Evolutionary conservation across 2,329 filamentous ascomycete genomes (phyloP), one percentile per base, ranked within the genome.

Genomic region (Madurella fahalii): DNA sequence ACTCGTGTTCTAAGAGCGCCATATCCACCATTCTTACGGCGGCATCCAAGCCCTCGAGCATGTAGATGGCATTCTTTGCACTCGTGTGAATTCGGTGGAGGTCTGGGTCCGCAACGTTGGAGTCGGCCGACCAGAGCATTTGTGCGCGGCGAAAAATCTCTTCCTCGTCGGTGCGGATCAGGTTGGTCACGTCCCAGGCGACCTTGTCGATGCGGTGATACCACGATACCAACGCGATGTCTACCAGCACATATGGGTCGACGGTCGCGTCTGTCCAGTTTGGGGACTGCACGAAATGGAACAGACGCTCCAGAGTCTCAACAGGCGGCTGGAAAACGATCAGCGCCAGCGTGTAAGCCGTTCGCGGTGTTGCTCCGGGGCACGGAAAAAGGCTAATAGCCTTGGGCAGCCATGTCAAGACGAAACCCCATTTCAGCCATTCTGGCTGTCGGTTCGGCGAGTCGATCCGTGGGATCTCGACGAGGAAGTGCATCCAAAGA

Each of bases 401-500:
- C 31, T 34, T 34, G 7, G 49, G 49, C n/a, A 34, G 12, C 41
- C 49, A 45, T 32, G 15, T 37, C 13, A 52, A 16, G 49, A 52
- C 30, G 34, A 52, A 39, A 3, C 25, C 49, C 31, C 40, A 52
- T 39, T 45, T 52, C n/a, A 52, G 49, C 49, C 49, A 52, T 2
- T 25, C 8, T 25, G 40, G 40, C 12, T 52, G 40, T 11, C 7
- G 9, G 40, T 41, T 16, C 9, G 32, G 9, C 4, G 39, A 47
- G 17, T 41, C 43, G 30, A 39, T 48, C 11, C n/a, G 13, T 40
- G 53, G 53, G n/a, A 47, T 17, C 13, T 37, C 48, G 20, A 34
- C 40, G 4, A 55, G 37, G 30, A 55, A 55, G 18, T 55, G 53
- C 53, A 55, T 55, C 53, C 53, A 55, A 13, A 55, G 42, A 5